Evolutionary conservation across 805 yeast species (phyloP).

Genomic region (Diddensiella santjacobensis): DNA sequence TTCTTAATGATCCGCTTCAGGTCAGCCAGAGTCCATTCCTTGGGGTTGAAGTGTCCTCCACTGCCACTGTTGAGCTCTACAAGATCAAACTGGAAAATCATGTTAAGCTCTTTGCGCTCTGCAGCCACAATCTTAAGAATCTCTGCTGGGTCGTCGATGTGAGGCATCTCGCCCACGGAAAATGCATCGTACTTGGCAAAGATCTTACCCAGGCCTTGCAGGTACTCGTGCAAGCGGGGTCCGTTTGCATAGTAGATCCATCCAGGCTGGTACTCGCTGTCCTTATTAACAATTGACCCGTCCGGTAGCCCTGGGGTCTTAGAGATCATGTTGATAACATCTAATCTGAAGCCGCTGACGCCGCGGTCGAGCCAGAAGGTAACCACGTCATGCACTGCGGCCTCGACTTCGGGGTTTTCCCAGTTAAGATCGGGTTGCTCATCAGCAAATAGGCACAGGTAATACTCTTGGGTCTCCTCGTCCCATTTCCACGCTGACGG

Average conservation of each 20-base stretch:
- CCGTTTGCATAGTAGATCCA: conserved; percentile 40
- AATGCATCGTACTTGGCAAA: conserved; percentile 46
- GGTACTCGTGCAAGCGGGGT: conserved; percentile 55
- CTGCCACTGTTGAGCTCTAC: conserved; percentile 5
- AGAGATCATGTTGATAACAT: conserved; percentile 51
- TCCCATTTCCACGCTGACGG: conserved; percentile 59
- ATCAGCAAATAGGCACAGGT: conserved; percentile 49
- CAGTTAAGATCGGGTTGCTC: conserved; percentile 61
- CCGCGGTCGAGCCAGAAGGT: conserved; percentile 54
- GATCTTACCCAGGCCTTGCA: conserved; percentile 46
- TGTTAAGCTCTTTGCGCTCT: conserved; percentile 26
- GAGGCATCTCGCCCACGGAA: conserved; percentile 57
- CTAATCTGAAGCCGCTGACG: conserved; percentile 55
- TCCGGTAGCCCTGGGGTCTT: conserved; percentile 46
- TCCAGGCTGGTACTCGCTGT: conserved; percentile 41
- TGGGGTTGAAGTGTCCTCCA: conserved; percentile 13
- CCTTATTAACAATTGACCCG: conserved; percentile 45
- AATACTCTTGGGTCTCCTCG: conserved; percentile 51
- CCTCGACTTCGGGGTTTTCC: conserved; percentile 46
- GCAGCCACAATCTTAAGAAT: conserved; percentile 22
- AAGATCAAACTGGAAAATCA: conserved; percentile 29
- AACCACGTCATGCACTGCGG: conserved; percentile 45
- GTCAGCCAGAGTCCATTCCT: conserved; percentile 8
- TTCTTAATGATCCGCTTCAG: conserved; percentile 8
- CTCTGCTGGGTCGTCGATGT: conserved; percentile 31